phyloP scores from a whole-genome alignment of 2,329 filamentous ascomycete genomes.

The Apiospora koreana region DNA sequence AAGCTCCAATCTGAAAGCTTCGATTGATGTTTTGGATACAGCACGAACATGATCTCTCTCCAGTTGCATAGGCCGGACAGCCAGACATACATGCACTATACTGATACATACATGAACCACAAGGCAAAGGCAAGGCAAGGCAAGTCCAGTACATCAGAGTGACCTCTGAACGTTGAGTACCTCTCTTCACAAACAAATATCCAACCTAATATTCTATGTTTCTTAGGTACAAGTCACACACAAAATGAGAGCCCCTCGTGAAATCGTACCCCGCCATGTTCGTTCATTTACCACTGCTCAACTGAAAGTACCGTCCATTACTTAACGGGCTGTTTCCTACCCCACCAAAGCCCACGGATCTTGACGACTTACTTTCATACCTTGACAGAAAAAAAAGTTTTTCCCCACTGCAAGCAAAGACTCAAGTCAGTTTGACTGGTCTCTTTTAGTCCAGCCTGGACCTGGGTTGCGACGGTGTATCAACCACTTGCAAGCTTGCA shows the following conservation, averaged over 20 bases:
- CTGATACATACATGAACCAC: neutral
- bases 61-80: neutral
- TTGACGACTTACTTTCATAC: too few relatives aligned
- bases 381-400: constrained; percentile 8
- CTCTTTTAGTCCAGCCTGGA: neutral
- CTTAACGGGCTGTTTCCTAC: neutral
- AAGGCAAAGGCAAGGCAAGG: neutral
- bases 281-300: neutral
- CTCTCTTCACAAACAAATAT: too few relatives aligned
- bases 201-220: too few relatives aligned
- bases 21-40: neutral
- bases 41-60: neutral
- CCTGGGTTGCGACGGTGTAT: constrained; percentile 5
- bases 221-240: too few relatives aligned
- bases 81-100: neutral
- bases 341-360: constrained; percentile 5
- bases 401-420: neutral
- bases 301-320: neutral
- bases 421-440: constrained; percentile 2
- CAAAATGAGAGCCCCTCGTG: too few relatives aligned
- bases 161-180: neutral
- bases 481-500: constrained; percentile 4
- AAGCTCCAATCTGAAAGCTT: neutral
- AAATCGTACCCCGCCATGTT: neutral
- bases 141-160: too few relatives aligned